phyloP scores from a whole-genome alignment of 176 grass and related monocot species.

The Ensete ventricosum region DNA sequence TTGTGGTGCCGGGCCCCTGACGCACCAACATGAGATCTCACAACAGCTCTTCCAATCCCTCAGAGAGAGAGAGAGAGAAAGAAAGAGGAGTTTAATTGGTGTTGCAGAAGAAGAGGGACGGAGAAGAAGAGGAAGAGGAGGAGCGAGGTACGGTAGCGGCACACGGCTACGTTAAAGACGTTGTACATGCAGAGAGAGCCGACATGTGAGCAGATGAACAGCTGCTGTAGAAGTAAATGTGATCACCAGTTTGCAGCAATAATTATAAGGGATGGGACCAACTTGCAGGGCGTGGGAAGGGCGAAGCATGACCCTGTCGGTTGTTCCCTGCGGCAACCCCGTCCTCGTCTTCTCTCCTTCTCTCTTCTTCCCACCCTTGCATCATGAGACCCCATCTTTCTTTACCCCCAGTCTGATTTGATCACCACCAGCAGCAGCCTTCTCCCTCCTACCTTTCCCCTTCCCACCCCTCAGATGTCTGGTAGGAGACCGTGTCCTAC shows the following conservation, averaged over 20 bases:
- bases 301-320: slow-evolving; percentile 17
- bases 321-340: slow-evolving; percentile 4
- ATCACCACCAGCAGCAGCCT: neutral
- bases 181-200: no score
- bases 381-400: neutral
- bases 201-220: neutral
- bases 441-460: neutral
- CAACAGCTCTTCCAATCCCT: no score
- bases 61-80: no score
- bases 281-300: slow-evolving; percentile 19
- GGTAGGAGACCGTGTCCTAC: neutral
- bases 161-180: no score
- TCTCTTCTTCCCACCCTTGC: neutral
- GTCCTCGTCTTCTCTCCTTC: neutral
- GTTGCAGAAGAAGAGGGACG: no score
- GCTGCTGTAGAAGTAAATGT: neutral
- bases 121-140: no score
- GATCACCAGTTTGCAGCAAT: neutral
- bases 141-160: no score
- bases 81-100: no score
- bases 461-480: neutral
- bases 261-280: slow-evolving; percentile 19
- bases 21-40: no score
- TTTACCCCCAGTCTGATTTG: neutral
- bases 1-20: no score